These are phyloP conservation scores for Lignosus rhinocerotis DNA, from an alignment of 1,284 basidiomycete species.

Conservation along the genomic window DNA sequence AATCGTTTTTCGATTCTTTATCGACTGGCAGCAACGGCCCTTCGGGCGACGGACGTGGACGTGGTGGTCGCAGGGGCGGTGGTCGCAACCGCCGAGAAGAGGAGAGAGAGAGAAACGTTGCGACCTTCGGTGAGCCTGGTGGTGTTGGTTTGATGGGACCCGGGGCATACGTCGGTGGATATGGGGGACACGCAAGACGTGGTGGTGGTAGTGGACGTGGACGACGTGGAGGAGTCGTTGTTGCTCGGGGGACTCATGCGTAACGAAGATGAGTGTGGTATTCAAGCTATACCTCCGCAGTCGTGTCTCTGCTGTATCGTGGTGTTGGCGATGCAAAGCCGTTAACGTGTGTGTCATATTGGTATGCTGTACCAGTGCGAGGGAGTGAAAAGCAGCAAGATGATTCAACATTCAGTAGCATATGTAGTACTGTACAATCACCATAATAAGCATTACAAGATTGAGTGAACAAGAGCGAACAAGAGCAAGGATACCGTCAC, in stretches of 20 bases:
- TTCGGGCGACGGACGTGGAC: slow-evolving; percentile 32
- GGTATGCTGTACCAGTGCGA: not conserved
- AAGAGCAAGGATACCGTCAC: not conserved
- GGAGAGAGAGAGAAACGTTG: slow-evolving; percentile 76
- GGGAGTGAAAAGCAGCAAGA: not conserved
- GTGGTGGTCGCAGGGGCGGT: slow-evolving; percentile 48
- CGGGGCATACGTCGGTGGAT: slow-evolving; percentile 53
- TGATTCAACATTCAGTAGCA: too few relatives aligned
- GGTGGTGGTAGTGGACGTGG: slow-evolving; percentile 41
- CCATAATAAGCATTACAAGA: not conserved
- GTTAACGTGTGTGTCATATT: not conserved
- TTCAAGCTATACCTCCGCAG: not conserved
- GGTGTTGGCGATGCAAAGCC: slow-evolving; percentile 7
- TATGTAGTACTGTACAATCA: slow-evolving; percentile 12
- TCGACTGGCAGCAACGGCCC: slow-evolving; percentile 48
- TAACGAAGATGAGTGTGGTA: not conserved
- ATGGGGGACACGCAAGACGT: slow-evolving; percentile 51
- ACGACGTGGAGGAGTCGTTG: slow-evolving; percentile 30
- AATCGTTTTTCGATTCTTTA: slow-evolving; percentile 78
- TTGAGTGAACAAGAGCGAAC: not conserved
- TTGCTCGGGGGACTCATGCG: slow-evolving; percentile 23
- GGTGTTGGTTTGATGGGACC: slow-evolving; percentile 73
- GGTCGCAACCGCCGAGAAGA: slow-evolving; percentile 73
- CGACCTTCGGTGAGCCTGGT: slow-evolving; percentile 81
- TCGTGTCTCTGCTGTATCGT: slow-evolving; percentile 9